Evolutionary conservation across 106 monocot genomes (phyloP).

Genomic region (Phalaenopsis equestris): DNA sequence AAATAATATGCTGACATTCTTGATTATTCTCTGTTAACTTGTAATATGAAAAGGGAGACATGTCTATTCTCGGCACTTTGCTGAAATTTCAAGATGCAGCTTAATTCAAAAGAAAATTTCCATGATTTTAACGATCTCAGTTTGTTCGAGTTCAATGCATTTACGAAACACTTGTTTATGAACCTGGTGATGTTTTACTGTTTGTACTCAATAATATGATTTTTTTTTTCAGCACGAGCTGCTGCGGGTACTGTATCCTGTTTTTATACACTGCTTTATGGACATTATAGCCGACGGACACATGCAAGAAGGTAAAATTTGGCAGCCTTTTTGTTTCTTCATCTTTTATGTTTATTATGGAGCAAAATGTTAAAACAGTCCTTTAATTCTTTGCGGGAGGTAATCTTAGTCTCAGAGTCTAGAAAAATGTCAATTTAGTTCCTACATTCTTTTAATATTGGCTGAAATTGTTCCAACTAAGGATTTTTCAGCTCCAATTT

Average conservation of each 20-base stretch:
- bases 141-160: not conserved
- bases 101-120: not conserved
- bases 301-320: conserved; percentile 64
- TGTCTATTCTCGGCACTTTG: not conserved
- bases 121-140: not conserved
- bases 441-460: too few species aligned
- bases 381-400: too few species aligned
- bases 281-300: conserved; percentile 87
- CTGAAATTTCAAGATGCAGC: not conserved
- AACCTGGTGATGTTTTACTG: not conserved
- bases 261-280: conserved; percentile 94
- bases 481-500: too few species aligned
- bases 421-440: too few species aligned
- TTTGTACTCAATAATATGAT: not conserved
- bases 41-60: not conserved
- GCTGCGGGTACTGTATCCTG: conserved; percentile 87
- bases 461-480: too few species aligned
- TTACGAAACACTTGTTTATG: not conserved
- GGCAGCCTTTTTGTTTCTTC: not conserved
- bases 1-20: not conserved
- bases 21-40: not conserved
- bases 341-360: too few species aligned
- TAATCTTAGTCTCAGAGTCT: too few species aligned
- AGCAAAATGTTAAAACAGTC: too few species aligned
- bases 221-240: conserved; percentile 67